Evolutionary conservation across 257 asterid species (phyloP).

Genomic region (Rhazya stricta): DNA sequence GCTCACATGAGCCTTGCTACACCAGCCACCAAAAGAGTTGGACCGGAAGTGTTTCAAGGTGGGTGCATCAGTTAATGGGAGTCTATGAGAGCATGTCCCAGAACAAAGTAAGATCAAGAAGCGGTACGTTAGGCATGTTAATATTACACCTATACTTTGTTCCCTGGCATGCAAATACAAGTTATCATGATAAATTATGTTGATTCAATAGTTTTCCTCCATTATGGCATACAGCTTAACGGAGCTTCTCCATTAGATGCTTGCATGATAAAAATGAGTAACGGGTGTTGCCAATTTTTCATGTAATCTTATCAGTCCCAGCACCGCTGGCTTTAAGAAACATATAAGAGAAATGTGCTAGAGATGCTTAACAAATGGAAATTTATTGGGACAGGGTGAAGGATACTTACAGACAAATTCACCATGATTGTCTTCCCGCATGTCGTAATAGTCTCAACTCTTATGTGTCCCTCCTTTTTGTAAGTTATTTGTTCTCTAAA

Average conservation of each 20-base stretch:
- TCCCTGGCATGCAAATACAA: neutral
- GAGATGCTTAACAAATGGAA: neutral
- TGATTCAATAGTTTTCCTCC: neutral
- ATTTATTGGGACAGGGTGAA: neutral
- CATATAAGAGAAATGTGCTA: neutral
- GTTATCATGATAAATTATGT: neutral
- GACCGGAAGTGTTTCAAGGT: neutral
- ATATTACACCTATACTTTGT: neutral
- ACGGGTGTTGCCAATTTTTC: neutral
- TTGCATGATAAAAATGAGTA: neutral
- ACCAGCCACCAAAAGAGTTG: slow-evolving; percentile 10
- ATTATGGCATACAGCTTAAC: neutral
- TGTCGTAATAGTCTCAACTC: neutral
- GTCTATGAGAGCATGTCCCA: neutral
- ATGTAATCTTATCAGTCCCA: neutral
- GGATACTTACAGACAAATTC: neutral
- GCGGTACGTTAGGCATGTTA: neutral
- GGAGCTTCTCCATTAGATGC: neutral
- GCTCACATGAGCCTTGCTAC: slow-evolving; percentile 21
- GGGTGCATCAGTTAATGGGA: neutral
- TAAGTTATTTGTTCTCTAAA: neutral
- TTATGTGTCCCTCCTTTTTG: neutral
- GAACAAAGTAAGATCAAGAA: neutral
- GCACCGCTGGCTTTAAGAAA: neutral
- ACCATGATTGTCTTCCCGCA: slow-evolving; percentile 5